phyloP scores from a whole-genome alignment of 2,329 filamentous ascomycete genomes.

The Hypoxylon sp. region DNA sequence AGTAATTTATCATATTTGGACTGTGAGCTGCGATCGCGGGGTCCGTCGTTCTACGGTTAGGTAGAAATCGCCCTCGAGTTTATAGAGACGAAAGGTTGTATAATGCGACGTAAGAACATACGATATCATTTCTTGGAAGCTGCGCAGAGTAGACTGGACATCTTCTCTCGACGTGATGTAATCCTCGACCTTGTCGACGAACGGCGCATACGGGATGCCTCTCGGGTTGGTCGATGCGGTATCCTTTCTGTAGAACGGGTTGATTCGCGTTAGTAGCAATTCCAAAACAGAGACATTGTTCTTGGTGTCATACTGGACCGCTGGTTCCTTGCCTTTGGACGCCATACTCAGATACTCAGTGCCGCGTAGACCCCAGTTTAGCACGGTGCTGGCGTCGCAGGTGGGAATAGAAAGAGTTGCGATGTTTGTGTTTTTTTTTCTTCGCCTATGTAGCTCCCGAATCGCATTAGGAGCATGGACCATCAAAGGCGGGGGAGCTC shows the following conservation, averaged over 20 bases:
- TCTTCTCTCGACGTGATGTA: constrained; percentile 81
- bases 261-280: constrained; percentile 12
- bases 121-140: constrained; percentile 94
- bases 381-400: constrained; percentile 2
- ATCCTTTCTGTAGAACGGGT: constrained; percentile 52
- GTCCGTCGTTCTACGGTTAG: background rate
- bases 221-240: constrained; percentile 74
- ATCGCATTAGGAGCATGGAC: constrained; percentile 21
- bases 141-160: constrained; percentile 81
- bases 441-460: constrained; percentile 8
- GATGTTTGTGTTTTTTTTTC: background rate
- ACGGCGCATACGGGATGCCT: constrained; percentile 83
- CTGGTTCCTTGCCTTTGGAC: constrained; percentile 38
- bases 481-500: constrained; percentile 28
- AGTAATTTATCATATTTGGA: background rate
- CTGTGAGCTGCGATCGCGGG: background rate
- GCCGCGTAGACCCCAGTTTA: constrained; percentile 7
- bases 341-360: constrained; percentile 35
- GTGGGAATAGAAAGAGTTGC: background rate
- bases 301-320: constrained; percentile 26
- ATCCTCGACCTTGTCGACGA: constrained; percentile 88
- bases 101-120: constrained; percentile 53
- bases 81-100: background rate
- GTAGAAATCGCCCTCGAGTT: background rate
- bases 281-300: background rate